Evolutionary conservation across 2,329 filamentous ascomycete species (phyloP), one percentile per base, ranked within the genome.

Genomic region (Dactylellina cionopaga): DNA sequence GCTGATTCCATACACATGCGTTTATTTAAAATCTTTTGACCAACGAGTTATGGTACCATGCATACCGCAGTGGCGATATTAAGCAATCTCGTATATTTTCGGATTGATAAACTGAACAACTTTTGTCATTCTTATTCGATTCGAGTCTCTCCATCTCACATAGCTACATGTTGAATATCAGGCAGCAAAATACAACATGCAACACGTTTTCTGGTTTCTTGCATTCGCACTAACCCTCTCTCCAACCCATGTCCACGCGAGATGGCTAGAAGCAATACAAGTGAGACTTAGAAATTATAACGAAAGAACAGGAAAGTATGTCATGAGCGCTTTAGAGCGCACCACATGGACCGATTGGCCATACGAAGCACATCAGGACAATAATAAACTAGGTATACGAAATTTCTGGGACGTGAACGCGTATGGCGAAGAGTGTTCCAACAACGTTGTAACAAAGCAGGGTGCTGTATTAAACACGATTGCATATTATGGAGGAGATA

Each of bases 141-240:
- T n/a, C n/a, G n/a, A n/a, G n/a, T n/a, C n/a, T n/a, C n/a, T n/a
- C n/a, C n/a, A n/a, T n/a, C n/a, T n/a, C n/a, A n/a, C n/a, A n/a
- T n/a, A n/a, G n/a, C n/a, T n/a, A n/a, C n/a, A n/a, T n/a, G n/a
- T n/a, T n/a, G n/a, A n/a, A 41, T 41, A 3, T n/a, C 19, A 41
- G 13, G 29, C 29, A 2, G 11, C 25, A 68, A 49, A 52, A 59
- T 59, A 35, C 63, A 68, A 59, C 52, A 59, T 68, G 63, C 63
- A 68, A 68, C 63, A 44, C 63, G 43, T 37, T 31, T 22, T 35
- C 19, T 3, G 19, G 3, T 13, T 6, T 15, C 24, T 62, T 5
- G 9, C 37, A 13, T 17, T 39, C 3, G 11, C 62, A 5, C 19
- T 69, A 15, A 10, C 37, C 1, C 3, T 62, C 1, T 5, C 22